phyloP scores from a whole-genome alignment of 192 early-diverging fungal species.

The Polychytrium aggregatum region DNA sequence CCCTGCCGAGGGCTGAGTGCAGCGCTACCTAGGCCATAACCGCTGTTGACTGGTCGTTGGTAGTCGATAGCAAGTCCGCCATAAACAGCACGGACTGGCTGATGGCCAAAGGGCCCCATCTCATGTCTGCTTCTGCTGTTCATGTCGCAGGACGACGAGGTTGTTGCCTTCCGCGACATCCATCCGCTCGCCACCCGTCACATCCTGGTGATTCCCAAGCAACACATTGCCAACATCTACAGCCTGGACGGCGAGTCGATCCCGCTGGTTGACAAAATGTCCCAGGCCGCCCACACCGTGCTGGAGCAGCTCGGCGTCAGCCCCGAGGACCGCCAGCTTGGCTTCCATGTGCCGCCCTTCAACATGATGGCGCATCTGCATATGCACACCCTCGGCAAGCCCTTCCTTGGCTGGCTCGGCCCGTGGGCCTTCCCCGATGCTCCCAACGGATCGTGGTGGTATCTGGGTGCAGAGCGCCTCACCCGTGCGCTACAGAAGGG shows the following conservation, averaged over 20 bases:
- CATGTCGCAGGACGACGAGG: constrained; percentile 25
- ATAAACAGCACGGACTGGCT: no score
- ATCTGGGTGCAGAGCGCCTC: no score
- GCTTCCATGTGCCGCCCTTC: constrained; percentile 66
- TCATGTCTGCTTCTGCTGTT: no score
- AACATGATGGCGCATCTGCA: constrained; percentile 57
- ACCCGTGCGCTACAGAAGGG: no score
- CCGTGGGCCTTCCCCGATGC: no score
- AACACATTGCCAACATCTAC: constrained; percentile 19
- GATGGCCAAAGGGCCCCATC: no score
- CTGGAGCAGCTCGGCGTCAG: constrained; percentile 1
- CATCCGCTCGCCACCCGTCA: constrained; percentile 20
- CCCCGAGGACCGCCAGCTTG: constrained; percentile 21
- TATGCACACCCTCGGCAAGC: constrained; percentile 47
- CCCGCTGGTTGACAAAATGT: constrained; percentile 4
- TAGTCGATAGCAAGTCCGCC: no score
- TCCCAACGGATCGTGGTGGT: no score
- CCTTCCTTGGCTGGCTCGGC: no score
- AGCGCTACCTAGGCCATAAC: no score
- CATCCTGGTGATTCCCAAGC: constrained; percentile 24
- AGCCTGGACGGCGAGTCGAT: neutral
- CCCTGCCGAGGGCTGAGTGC: no score
- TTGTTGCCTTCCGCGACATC: constrained; percentile 30
- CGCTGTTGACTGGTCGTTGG: no score
- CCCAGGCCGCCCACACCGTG: constrained; percentile 1